A percentile compares a stretch with the other conserved stretches of the same genome.
These are phyloP conservation scores for Nematocida minor DNA, from an alignment of 371 early-diverging fungal genomes.

Conservation along the genomic window DNA sequence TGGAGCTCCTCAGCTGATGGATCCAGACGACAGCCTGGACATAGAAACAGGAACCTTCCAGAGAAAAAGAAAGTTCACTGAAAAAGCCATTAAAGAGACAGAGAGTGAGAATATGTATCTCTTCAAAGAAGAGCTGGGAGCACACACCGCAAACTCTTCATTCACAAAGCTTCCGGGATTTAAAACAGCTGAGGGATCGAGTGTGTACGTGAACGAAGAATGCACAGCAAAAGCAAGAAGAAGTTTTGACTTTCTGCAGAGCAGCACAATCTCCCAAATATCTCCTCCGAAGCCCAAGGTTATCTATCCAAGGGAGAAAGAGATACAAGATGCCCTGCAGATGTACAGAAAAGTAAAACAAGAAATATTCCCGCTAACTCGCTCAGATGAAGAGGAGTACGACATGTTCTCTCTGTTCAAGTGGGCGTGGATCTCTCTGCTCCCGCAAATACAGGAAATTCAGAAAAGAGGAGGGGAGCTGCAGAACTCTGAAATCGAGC, in stretches of 20 bases:
- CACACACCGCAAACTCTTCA: not conserved
- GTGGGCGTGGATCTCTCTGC: slow-evolving; percentile 31
- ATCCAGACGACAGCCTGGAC: slow-evolving; percentile 47
- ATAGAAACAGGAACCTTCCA: slow-evolving; percentile 31
- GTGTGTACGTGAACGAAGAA: not conserved
- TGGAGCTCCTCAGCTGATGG: slow-evolving; percentile 4
- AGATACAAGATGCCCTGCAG: not conserved
- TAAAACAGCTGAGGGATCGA: slow-evolving; percentile 23
- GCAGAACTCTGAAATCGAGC: not conserved
- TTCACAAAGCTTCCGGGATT: slow-evolving; percentile 38
- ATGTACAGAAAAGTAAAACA: slow-evolving; percentile 8
- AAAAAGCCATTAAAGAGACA: not conserved
- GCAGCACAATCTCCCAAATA: not conserved
- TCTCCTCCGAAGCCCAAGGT: slow-evolving; percentile 1
- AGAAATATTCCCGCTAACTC: slow-evolving; percentile 26
- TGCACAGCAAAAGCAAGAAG: slow-evolving; percentile 5
- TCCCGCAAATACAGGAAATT: slow-evolving; percentile 21
- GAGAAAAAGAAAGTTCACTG: not conserved
- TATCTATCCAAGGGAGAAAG: not conserved
- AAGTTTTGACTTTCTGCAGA: slow-evolving; percentile 38
- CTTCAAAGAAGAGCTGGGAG: not conserved
- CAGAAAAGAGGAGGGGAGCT: not conserved
- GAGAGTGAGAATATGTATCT: not conserved
- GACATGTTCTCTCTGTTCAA: slow-evolving; percentile 8
- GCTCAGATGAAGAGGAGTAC: slow-evolving; percentile 1